phyloP scores from a whole-genome alignment of 2,329 filamentous ascomycete species.

The Claviceps sp. region DNA sequence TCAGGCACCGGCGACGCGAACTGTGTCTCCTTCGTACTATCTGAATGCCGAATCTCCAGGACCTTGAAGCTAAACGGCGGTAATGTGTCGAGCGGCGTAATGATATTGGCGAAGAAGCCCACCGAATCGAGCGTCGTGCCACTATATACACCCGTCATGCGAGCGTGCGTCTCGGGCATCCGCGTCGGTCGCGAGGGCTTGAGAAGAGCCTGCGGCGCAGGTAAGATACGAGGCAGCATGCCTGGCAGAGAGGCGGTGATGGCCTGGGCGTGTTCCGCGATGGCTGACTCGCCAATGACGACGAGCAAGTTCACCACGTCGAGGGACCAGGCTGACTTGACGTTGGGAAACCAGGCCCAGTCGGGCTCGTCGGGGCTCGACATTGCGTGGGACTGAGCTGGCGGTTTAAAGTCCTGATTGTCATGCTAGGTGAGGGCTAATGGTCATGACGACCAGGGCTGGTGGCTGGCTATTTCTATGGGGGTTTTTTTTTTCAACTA shows the following conservation, averaged over 20 bases:
- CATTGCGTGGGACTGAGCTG: conserved; percentile 14
- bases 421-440: background rate
- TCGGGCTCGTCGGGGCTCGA: conserved; percentile 12
- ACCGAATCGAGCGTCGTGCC: conserved; percentile 40
- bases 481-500: background rate
- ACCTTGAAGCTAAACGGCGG: conserved; percentile 34
- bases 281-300: conserved; percentile 47
- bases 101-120: conserved; percentile 49
- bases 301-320: conserved; percentile 51
- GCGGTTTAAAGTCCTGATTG: background rate
- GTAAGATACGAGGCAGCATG: conserved; percentile 45
- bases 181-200: conserved; percentile 40
- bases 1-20: too few species aligned
- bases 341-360: conserved; percentile 32
- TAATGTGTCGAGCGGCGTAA: conserved; percentile 39
- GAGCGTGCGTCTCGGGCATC: conserved; percentile 40
- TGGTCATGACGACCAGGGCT: background rate
- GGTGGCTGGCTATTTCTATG: background rate
- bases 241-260: conserved; percentile 45
- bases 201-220: conserved; percentile 49
- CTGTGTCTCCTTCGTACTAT: conserved; percentile 6
- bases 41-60: conserved; percentile 32
- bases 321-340: conserved; percentile 35
- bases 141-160: conserved; percentile 44
- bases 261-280: conserved; percentile 43